A percentile compares a stretch with the other conserved stretches of the same genome.
phyloP scores from a whole-genome alignment of 768 basidiomycete species.

The Rhizopogon vulgaris region DNA sequence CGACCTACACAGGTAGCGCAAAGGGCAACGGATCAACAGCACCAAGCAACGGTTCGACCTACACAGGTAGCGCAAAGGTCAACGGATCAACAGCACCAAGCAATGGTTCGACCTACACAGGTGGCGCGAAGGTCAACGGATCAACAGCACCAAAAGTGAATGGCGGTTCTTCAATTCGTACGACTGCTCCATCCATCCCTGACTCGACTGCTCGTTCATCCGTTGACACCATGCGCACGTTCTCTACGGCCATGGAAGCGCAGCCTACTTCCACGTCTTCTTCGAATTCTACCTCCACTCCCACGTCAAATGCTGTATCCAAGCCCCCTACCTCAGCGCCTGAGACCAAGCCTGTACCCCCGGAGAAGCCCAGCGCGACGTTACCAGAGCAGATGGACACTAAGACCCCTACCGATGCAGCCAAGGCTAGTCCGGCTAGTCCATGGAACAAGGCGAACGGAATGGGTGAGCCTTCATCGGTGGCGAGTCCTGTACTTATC shows the following conservation, averaged over 20 bases:
- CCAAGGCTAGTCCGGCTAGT: slow-evolving; percentile 2
- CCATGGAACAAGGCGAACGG: slow-evolving; percentile 4
- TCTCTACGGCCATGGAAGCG: slow-evolving; percentile 10
- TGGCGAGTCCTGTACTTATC: slow-evolving; percentile 19
- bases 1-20: background rate
- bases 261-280: slow-evolving; percentile 1
- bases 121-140: slow-evolving; percentile 15
- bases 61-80: background rate
- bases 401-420: background rate
- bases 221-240: slow-evolving; percentile 17
- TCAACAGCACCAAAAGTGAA: slow-evolving; percentile 13
- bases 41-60: slow-evolving; percentile 3
- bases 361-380: slow-evolving; percentile 6
- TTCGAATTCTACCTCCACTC: background rate
- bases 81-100: background rate
- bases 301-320: background rate
- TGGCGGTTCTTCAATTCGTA: slow-evolving; percentile 13
- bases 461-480: slow-evolving; percentile 27
- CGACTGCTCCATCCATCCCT: slow-evolving; percentile 26
- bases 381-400: background rate
- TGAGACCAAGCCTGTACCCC: background rate
- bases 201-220: slow-evolving; percentile 15
- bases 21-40: slow-evolving; percentile 16
- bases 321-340: background rate
- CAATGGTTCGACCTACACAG: slow-evolving; percentile 3